Evolutionary conservation across 2,329 filamentous ascomycete genomes (phyloP), one percentile per base, ranked within the genome.

Genomic region (Fusarium lateritium): DNA sequence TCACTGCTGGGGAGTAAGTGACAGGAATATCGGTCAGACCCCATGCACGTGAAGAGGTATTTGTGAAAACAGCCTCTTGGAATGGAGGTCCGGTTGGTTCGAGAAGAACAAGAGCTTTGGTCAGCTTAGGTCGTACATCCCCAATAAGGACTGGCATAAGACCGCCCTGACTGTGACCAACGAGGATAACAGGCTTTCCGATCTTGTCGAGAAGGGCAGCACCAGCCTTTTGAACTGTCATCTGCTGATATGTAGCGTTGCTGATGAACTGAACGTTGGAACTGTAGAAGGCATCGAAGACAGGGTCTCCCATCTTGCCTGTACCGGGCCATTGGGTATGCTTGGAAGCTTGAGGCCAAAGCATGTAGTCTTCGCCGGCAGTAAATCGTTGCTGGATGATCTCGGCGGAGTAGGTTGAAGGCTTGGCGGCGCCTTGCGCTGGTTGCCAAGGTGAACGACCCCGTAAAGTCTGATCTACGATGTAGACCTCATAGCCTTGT

Each of bases 61-160:
- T 78, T 39, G 44, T n/a, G 26, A 83, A 78, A 43, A 79, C 71
- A 6, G 76, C 77, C 6, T 85, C 81, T 26, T 67, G 73, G 71
- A 86, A 86, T 0, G 83, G 84, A 19, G 84, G 83, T 0, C 84
- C 83, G 0, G 76, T 77, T 1, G 84, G 83, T 70, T 86, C 84
- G 9, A 86, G 73, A 1, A 80, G 74, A 7, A 86, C 73, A 3
- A 86, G 71, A 0, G 75, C 80, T 52, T 79, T 78, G 9, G 82
- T 78, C 9, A 84, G 76, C 14, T 76, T 47, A 6, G 83, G 83
- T 1, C 81, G 76, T 15, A 50, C 62, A 56, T 73, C 70, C 1
- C 65, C 70, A 15, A 73, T 60, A 3, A 73, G 19, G 17, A 73
- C 79, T 10, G 80, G 79, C 60, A 80, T 74, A 2, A 79, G 57